Evolutionary conservation across 331 rosid genomes (phyloP), one percentile per base, ranked within the genome.

Genomic region (Phaseolus coccineus): DNA sequence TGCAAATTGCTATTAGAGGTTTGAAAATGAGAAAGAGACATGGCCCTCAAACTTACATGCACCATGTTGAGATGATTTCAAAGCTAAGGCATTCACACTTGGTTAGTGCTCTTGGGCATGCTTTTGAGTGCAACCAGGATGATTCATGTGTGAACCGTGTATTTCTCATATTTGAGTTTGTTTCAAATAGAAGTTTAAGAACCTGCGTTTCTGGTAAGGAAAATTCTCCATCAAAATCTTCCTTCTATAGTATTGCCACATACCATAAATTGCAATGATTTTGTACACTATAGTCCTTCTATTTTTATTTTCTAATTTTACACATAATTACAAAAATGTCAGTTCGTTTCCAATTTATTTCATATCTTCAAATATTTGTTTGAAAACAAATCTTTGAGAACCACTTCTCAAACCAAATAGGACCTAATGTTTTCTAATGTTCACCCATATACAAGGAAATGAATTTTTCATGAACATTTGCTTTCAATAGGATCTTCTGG

Each of bases 21-120:
- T 82, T 88, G 83, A 87, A 84, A 82, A 85, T 88, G 87, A 89
- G 83, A 65, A 95, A 87, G 89, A 92, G 82, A 72, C 90, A 87
- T 28, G 81, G 84, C 74, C 83, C 91, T 14, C 98, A 90, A 62
- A 79, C 80, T 55, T 93, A 90, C 70, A 89, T 84, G 63, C 97
- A 88, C 73, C 90, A 83, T 50, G 84, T 93, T 82, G 99, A 95
- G 85, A 59, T 87, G 86, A 81, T 93, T 75, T 91, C 96, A 3
- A 93, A 88, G 76, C 89, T 93, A 44, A 88, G 96, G 78, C 94
- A 93, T 78, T 76, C 79, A n/a, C 93, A 93, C 79, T 84, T 93
- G 86, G 91, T 85, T 79, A 86, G 93, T 63, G 83, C 91, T 37
- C 96, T 93, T 79, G 97, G 97, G 35, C 97, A 93, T 85, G 91